Conservation (phyloP, 2,329 filamentous ascomycete genomes). For the Amesomyces nigricolor region DNA sequence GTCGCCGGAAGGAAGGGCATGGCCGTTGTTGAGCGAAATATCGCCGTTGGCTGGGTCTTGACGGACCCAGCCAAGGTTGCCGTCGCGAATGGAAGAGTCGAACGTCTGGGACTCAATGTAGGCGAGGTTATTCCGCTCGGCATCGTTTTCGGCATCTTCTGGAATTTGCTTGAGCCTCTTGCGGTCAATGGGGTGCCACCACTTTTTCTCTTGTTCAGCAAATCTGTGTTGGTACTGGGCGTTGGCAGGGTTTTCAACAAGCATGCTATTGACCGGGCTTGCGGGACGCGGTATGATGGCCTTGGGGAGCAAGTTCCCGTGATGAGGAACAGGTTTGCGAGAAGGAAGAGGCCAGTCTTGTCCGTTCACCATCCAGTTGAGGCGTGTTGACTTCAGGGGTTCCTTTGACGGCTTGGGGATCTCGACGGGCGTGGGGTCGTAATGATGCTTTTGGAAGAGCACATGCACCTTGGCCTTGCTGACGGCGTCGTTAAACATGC, state of each 20-base stretch:
- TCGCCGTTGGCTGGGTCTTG: constrained; percentile 4
- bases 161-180: neutral
- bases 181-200: constrained; percentile 9
- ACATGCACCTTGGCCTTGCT: constrained; percentile 33
- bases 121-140: constrained; percentile 29
- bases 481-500: constrained; percentile 29
- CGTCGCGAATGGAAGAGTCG: constrained; percentile 29
- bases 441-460: constrained; percentile 34
- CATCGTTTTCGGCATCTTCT: neutral
- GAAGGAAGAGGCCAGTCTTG: constrained; percentile 14
- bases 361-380: constrained; percentile 19
- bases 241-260: constrained; percentile 42
- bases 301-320: constrained; percentile 31
- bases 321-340: constrained; percentile 7
- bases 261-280: constrained; percentile 33
- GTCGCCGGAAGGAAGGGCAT: constrained; percentile 13
- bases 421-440: constrained; percentile 27
- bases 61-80: constrained; percentile 19
- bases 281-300: constrained; percentile 23
- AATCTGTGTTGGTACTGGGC: constrained; percentile 20
- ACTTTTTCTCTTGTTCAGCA: constrained; percentile 21
- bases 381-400: constrained; percentile 29
- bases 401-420: constrained; percentile 23
- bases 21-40: constrained; percentile 22
- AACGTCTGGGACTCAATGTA: constrained; percentile 34